phyloP scores from a whole-genome alignment of 148 eudicot genomes.

The Chenopodium album region DNA sequence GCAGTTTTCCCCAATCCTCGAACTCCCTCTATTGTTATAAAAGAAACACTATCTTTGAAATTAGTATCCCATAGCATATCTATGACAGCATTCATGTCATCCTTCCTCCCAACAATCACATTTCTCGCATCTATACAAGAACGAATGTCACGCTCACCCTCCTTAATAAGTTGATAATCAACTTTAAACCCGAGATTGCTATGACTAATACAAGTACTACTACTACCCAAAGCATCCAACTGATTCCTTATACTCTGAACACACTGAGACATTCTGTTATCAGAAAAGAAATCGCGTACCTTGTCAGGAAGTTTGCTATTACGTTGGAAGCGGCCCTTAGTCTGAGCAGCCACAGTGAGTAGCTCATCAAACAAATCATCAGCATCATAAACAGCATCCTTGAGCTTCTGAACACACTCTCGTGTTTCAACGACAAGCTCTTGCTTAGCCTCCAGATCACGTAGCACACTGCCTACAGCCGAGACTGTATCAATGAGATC shows the following conservation, averaged over 20 bases:
- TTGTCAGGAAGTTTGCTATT: not conserved
- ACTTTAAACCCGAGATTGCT: not conserved
- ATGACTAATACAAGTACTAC: not conserved
- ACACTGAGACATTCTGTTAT: not conserved
- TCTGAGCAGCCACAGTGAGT: slow-evolving; percentile 4
- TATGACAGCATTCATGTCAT: slow-evolving; percentile 12
- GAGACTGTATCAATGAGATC: slow-evolving; percentile 24
- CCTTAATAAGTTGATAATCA: not conserved
- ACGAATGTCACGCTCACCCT: not conserved
- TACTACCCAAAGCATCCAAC: slow-evolving; percentile 9
- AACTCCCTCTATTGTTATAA: slow-evolving; percentile 23
- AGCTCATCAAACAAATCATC: slow-evolving; percentile 29
- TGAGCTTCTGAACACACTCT: slow-evolving; percentile 27
- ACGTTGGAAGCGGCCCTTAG: not conserved
- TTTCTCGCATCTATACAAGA: slow-evolving; percentile 14
- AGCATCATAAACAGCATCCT: slow-evolving; percentile 25
- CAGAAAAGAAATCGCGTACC: slow-evolving; percentile 23
- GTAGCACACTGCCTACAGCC: slow-evolving; percentile 21
- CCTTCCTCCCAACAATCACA: slow-evolving; percentile 28
- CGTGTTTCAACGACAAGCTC: not conserved
- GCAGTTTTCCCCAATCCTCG: slow-evolving; percentile 39
- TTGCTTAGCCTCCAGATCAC: slow-evolving; percentile 25
- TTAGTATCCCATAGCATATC: slow-evolving; percentile 2
- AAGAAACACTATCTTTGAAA: not conserved
- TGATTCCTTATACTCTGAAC: slow-evolving; percentile 3